Base-by-base conservation (phyloP, 257 asterid species). In the Ilex aquifolium region DNA sequence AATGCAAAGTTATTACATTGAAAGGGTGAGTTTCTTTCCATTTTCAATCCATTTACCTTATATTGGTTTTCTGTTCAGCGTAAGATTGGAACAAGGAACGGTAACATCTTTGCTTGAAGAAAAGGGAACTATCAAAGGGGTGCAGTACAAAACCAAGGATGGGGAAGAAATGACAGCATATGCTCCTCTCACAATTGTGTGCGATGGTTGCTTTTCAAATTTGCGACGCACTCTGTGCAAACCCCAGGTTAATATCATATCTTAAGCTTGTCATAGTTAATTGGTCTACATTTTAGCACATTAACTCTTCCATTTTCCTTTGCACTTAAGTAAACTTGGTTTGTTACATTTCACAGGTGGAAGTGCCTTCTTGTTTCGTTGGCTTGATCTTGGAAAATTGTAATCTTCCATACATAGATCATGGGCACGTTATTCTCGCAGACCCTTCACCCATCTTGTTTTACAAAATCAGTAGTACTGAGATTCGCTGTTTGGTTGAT, bases 131-230 rank as follows among this genome's bases (percentile, higher is more conserved):
- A 68, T 90, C 44, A 81, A 76, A 74, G 97, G 97, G 32, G 95
- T 90, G 44, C 83, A 78, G 29, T 90, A 90, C 78, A 90, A 81
- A 75, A 83, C 78, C 16, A 85, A 82, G 72, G 68, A 80, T 68
- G 92, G 97, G 57, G 79, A 77, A 59, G 85, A 76, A 69, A 32
- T 74, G 50, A 68, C 72, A 48, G 69, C 85, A 31, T 64, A 69
- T 71, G 95, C 95, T 62, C 95, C 97, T 54, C 92, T 87, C 48
- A 90, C 95, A 56, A 64, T 90, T 49, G 95, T 90, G 48, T 90
- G 94, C 39, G 95, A 90, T 64, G 97, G 97, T 42, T 85, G 95
- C 66, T 90, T 80, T 76, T 90, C 97, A 13, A 90, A 85, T 78
- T 65, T 90, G 76, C 77, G 97, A 65, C 82, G 91, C 48, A 72